These are phyloP conservation scores for Ophiostoma quercus DNA, from an alignment of 2,329 filamentous ascomycete species.

Conservation along the genomic window DNA sequence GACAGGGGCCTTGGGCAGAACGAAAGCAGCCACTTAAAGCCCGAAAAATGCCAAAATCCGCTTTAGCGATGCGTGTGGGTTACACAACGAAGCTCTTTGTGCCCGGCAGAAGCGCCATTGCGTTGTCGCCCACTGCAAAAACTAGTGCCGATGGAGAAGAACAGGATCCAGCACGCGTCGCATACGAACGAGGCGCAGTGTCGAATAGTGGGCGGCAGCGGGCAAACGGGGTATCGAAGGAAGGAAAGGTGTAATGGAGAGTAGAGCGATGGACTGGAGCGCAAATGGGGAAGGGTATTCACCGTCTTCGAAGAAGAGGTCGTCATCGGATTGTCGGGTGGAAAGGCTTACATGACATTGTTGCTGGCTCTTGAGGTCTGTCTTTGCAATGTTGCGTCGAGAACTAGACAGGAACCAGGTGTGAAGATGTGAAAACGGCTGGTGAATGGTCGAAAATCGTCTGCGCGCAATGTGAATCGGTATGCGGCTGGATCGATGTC, in stretches of 20 bases:
- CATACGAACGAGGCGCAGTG: not conserved
- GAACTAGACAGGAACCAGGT: not conserved
- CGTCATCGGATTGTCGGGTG: not conserved
- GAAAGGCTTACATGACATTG: constrained; percentile 9
- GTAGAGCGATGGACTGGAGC: not conserved
- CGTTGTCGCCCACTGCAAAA: not conserved
- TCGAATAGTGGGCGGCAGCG: not conserved
- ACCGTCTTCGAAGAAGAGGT: not conserved
- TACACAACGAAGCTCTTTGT: not conserved
- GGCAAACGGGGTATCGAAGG: not conserved
- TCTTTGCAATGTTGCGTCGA: not conserved
- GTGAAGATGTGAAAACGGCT: not conserved
- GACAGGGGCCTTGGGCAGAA: not conserved
- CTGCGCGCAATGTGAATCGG: not conserved
- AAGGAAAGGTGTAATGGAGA: not conserved
- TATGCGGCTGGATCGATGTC: not conserved
- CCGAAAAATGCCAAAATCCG: not conserved
- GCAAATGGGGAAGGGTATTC: not conserved
- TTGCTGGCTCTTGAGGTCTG: not conserved
- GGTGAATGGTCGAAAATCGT: too few relatives aligned
- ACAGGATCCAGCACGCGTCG: not conserved
- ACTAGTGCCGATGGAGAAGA: constrained; percentile 6
- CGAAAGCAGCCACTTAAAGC: not conserved
- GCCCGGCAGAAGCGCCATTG: not conserved
- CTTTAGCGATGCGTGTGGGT: not conserved